Evolutionary conservation across 257 asterid species (phyloP).

Genomic region (Cordia subcordata): DNA sequence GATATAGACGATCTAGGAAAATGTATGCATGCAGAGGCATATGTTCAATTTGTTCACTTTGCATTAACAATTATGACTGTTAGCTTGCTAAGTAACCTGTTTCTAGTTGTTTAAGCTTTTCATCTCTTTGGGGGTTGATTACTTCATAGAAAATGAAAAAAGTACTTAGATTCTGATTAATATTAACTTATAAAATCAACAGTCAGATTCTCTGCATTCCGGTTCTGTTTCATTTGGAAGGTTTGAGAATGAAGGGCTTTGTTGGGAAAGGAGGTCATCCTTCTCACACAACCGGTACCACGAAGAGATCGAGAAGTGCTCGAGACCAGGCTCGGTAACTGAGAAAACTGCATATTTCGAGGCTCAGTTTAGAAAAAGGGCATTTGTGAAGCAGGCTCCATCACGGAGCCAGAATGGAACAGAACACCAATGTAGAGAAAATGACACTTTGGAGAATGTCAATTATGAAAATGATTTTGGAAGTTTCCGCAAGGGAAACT

Average conservation of each 20-base stretch:
- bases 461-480: conserved; percentile 19
- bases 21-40: no score
- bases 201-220: conserved; percentile 59
- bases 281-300: conserved; percentile 77
- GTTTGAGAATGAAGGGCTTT: conserved; percentile 59
- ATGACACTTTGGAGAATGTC: conserved; percentile 27
- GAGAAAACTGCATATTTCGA: conserved; percentile 86
- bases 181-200: conserved; percentile 24
- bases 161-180: neutral
- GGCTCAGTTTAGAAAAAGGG: conserved; percentile 65
- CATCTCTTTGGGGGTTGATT: neutral
- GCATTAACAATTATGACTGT: no score
- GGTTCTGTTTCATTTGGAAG: conserved; percentile 88
- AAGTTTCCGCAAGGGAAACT: conserved; percentile 9
- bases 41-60: no score
- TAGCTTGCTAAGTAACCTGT: no score
- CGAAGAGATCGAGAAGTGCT: conserved; percentile 81
- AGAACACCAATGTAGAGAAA: conserved; percentile 33
- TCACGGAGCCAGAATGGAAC: conserved; percentile 29
- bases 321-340: conserved; percentile 77
- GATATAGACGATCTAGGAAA: no score
- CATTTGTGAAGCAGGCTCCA: conserved; percentile 35
- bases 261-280: conserved; percentile 92
- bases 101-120: no score
- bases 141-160: neutral